These are phyloP conservation scores for Arachis stenosperma DNA, from an alignment of 306 rosid species.

Conservation along the genomic window DNA sequence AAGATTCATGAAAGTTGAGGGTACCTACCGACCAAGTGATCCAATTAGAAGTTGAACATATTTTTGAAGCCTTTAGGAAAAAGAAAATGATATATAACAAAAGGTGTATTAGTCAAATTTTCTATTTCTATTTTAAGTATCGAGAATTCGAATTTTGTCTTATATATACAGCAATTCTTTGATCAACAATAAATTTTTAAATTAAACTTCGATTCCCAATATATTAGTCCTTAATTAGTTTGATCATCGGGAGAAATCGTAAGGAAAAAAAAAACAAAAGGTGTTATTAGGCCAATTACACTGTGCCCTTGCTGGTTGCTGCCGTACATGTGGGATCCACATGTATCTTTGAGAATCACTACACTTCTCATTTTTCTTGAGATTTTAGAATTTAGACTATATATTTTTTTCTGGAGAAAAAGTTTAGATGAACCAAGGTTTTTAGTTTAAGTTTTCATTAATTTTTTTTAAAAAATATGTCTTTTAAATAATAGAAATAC, in stretches of 20 bases:
- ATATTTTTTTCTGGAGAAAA: too few relatives aligned
- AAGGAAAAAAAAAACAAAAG: too few relatives aligned
- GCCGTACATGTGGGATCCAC: constrained; percentile 40
- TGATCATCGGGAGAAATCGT: too few relatives aligned
- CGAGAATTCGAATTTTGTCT: too few relatives aligned
- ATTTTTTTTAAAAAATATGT: neutral
- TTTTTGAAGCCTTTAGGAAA: neutral
- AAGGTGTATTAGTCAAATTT: neutral
- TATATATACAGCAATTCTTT: too few relatives aligned
- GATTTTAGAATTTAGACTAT: neutral
- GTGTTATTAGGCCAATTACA: constrained; percentile 5
- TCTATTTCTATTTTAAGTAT: too few relatives aligned
- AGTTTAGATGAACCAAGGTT: too few relatives aligned
- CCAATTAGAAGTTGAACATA: constrained; percentile 5
- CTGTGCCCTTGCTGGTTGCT: constrained; percentile 5
- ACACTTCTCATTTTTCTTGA: neutral
- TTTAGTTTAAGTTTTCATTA: too few relatives aligned
- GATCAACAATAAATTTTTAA: too few relatives aligned
- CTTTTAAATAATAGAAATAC: too few relatives aligned
- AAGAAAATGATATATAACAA: constrained; percentile 8
- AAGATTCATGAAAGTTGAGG: neutral
- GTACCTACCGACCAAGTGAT: neutral
- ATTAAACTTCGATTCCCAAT: too few relatives aligned
- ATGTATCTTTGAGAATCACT: neutral
- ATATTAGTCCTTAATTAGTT: too few relatives aligned